Base-by-base conservation (phyloP, 306 rosid species). In the Vigna nakashimae region DNA sequence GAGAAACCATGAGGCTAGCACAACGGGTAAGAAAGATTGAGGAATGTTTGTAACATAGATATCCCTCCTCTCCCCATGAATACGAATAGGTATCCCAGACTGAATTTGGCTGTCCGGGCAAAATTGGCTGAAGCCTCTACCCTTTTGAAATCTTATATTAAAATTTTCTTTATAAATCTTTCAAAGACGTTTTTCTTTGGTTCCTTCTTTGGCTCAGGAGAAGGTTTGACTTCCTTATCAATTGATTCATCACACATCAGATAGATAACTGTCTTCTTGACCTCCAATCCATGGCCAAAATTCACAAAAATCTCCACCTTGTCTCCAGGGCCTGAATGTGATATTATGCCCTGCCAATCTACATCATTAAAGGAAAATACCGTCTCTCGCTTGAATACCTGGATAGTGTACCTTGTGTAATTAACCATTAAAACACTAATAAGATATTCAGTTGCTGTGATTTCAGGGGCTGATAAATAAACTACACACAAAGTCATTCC, bases 231-330 rank as follows among this genome's bases (percentile, higher is more conserved):
- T 57, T 57, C 17, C 46, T 5, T 4, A 3, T 22, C 26, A 42
- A 42, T 7, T 11, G 59, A 59, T 30, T 28, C 7, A 12, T 14
- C 60, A 48, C 4, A 46, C 22, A 32, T n/a, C 1, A 74, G 24
- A 60, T 74, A 74, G 2, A 74, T 5, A 26, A 20, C 48, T n/a
- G 70, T 74, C 14, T 28, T 46, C 49, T 26, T 59, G 5, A 46
- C 32, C 2, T 3, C 38, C 69, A 74, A 42, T 32, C 20, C 46
- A 59, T 60, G 18, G 34, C 70, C 20, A 45, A 62, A 46, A 28
- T 1, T 22, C 0, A 60, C 46, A 60, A 45, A 32, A 59, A 74
- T 28, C 48, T 48, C 60, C 20, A 74, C 60, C 34, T 30, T 59
- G 59, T 59, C 49, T 26, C 43, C 59, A 74, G 18, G 2, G 9